These are phyloP conservation scores for Scorias spongiosa DNA, from an alignment of 2,329 filamentous ascomycete genomes.

Conservation along the genomic window DNA sequence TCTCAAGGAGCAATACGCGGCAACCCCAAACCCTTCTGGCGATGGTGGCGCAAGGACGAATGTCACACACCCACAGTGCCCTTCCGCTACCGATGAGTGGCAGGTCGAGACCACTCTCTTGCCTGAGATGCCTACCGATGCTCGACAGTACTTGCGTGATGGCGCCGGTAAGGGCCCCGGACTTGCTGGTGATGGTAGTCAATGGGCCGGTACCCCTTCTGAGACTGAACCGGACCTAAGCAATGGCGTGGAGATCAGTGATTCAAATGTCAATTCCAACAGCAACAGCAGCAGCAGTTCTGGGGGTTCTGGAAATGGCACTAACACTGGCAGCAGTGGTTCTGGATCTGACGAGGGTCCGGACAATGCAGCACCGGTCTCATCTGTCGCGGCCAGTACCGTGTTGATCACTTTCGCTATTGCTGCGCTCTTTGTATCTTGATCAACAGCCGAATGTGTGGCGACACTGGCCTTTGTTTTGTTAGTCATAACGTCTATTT, in stretches of 20 bases:
- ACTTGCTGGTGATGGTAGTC: constrained; percentile 32
- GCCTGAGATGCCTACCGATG: constrained; percentile 40
- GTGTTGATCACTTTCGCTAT: not conserved
- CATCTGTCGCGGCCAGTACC: not conserved
- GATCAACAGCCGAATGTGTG: too few relatives aligned
- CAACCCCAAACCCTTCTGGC: constrained; percentile 37
- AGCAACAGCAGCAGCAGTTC: constrained; percentile 9
- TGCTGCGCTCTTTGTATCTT: too few relatives aligned
- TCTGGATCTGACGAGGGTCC: not conserved
- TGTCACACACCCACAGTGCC: constrained; percentile 38
- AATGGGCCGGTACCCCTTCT: constrained; percentile 33
- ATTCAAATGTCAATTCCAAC: constrained; percentile 2
- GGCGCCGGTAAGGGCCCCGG: constrained; percentile 43
- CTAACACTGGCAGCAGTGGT: not conserved
- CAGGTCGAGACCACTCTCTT: constrained; percentile 36
- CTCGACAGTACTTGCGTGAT: constrained; percentile 39
- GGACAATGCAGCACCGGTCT: not conserved
- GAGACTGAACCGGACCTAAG: constrained; percentile 30
- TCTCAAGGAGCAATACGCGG: constrained; percentile 36
- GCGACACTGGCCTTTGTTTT: too few relatives aligned
- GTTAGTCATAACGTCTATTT: too few relatives aligned
- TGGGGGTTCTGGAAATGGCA: not conserved
- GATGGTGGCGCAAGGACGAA: constrained; percentile 42
- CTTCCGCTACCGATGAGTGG: constrained; percentile 39
- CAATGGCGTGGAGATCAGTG: constrained; percentile 13